Evolutionary conservation across 768 basidiomycete genomes (phyloP).

Genomic region (Suillus subaureus): DNA sequence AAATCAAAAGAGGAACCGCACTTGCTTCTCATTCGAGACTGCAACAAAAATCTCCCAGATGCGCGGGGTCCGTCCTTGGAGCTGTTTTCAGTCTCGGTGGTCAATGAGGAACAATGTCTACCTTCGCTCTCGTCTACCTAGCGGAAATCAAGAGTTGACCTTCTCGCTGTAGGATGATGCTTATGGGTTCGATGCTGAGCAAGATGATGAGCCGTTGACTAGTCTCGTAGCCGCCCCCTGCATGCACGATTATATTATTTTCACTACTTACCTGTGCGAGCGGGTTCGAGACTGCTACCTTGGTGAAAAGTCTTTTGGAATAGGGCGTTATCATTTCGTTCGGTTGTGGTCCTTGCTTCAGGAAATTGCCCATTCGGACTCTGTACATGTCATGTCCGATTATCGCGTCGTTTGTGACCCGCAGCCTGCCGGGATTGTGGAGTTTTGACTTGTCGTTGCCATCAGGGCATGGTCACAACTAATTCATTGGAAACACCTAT

Average conservation of each 20-base stretch:
- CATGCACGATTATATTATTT: no score
- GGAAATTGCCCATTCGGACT: not conserved
- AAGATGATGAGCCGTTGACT: not conserved
- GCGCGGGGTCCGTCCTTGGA: not conserved
- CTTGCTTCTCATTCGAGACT: not conserved
- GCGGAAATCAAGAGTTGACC: not conserved
- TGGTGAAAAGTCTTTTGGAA: not conserved
- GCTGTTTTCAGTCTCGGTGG: not conserved
- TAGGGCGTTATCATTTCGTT: not conserved
- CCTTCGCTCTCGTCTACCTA: not conserved
- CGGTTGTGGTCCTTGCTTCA: not conserved
- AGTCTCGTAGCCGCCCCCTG: not conserved
- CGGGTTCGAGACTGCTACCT: no score
- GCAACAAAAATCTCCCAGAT: not conserved
- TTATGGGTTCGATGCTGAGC: not conserved
- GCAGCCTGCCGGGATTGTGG: not conserved
- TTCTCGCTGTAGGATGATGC: not conserved
- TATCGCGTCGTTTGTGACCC: not conserved
- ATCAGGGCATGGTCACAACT: not conserved
- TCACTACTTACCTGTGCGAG: no score
- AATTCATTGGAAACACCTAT: not conserved
- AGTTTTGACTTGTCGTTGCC: not conserved
- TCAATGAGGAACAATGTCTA: not conserved
- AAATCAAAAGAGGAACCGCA: not conserved
- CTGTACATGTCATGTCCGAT: not conserved